phyloP scores from a whole-genome alignment of 257 asterid species.

The Orobanche coerulescens region DNA sequence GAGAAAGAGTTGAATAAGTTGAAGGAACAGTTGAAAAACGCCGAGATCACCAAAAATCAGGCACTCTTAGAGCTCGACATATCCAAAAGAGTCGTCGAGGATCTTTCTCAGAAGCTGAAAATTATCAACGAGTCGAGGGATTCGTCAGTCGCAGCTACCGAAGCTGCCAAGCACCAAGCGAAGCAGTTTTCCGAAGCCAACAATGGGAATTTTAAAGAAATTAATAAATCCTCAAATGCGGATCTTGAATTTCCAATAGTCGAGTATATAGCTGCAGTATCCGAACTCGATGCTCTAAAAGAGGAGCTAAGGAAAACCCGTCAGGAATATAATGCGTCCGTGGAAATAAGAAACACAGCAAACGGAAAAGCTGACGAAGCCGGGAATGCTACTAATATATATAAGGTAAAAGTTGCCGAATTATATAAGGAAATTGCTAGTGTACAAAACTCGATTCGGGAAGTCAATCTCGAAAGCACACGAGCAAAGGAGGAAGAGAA shows the following conservation, averaged over 20 bases:
- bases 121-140: slow-evolving; percentile 37
- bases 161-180: slow-evolving; percentile 37
- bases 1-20: slow-evolving; percentile 57
- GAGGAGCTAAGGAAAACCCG: slow-evolving; percentile 49
- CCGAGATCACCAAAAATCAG: slow-evolving; percentile 48
- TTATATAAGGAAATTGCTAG: slow-evolving; percentile 47
- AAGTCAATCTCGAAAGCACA: slow-evolving; percentile 35
- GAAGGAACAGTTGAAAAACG: slow-evolving; percentile 47
- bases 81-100: slow-evolving; percentile 41
- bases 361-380: slow-evolving; percentile 46
- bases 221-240: slow-evolving; percentile 24
- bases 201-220: slow-evolving; percentile 24
- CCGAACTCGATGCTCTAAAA: slow-evolving; percentile 56
- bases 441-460: slow-evolving; percentile 39
- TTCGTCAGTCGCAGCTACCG: slow-evolving; percentile 37
- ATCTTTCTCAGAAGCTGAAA: slow-evolving; percentile 42
- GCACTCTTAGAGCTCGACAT: slow-evolving; percentile 55
- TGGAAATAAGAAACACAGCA: slow-evolving; percentile 35
- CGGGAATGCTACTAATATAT: slow-evolving; percentile 29
- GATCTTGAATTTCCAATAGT: slow-evolving; percentile 39
- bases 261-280: slow-evolving; percentile 33
- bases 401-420: slow-evolving; percentile 39
- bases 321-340: slow-evolving; percentile 37
- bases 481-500: slow-evolving; percentile 47
- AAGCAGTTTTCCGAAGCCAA: slow-evolving; percentile 40